These are phyloP conservation scores for Fragosphaeria purpurea DNA, from an alignment of 2,329 filamentous ascomycete species.

Conservation along the genomic window DNA sequence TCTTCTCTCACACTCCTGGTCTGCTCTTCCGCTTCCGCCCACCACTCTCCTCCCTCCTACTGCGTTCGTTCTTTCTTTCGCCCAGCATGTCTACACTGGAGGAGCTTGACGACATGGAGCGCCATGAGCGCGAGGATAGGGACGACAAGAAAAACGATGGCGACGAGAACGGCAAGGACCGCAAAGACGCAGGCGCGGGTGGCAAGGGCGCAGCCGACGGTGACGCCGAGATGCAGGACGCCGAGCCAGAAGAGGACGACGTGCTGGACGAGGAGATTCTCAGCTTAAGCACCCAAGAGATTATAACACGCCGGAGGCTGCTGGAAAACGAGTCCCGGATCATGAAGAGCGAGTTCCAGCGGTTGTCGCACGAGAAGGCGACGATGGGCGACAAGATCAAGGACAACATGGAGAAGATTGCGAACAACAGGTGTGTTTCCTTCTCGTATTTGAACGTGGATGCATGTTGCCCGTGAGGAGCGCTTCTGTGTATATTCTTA, in stretches of 20 bases:
- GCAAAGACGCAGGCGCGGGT: constrained; percentile 32
- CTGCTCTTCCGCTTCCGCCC: background rate
- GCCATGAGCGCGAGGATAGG: constrained; percentile 62
- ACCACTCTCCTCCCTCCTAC: background rate
- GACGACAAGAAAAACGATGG: constrained; percentile 24
- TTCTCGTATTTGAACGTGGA: background rate
- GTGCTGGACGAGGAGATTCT: constrained; percentile 90
- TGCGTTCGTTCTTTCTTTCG: background rate
- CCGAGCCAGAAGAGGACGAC: constrained; percentile 63
- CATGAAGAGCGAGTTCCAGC: constrained; percentile 95
- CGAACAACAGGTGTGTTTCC: constrained; percentile 77
- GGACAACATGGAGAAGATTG: constrained; percentile 97
- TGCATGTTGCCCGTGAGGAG: constrained; percentile 4
- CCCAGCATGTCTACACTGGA: constrained; percentile 75
- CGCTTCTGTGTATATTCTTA: background rate
- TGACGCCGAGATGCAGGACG: constrained; percentile 89
- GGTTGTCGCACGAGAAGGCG: constrained; percentile 87
- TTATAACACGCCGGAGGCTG: constrained; percentile 79
- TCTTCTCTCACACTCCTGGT: too few species aligned
- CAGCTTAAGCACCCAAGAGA: constrained; percentile 86
- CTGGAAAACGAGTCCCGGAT: constrained; percentile 97
- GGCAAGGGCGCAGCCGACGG: constrained; percentile 44
- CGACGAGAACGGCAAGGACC: constrained; percentile 34
- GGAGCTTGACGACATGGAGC: constrained; percentile 83
- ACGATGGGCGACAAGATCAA: constrained; percentile 99